Conservation (phyloP, 805 yeast species). For the Saccharomycopsis fodiens region DNA sequence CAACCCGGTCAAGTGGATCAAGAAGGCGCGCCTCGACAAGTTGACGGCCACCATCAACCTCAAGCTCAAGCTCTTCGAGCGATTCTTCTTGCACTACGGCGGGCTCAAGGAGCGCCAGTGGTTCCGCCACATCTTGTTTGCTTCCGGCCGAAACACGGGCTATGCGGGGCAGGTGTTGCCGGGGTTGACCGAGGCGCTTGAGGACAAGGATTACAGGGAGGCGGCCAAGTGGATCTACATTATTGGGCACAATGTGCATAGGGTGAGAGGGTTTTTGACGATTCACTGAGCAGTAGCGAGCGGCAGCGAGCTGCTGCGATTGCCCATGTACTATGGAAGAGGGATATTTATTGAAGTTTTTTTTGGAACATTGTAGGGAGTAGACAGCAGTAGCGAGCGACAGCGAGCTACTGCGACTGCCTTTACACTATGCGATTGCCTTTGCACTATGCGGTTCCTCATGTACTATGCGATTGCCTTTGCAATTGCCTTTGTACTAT, state of each 20-base stretch:
- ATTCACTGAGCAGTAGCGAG: not conserved
- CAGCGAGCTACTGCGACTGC: too few species aligned
- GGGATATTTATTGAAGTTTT: too few species aligned
- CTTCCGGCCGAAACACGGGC: conserved; percentile 50
- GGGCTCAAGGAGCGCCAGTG: conserved; percentile 44
- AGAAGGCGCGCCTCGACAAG: not conserved
- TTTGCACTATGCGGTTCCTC: too few species aligned
- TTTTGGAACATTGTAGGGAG: too few species aligned
- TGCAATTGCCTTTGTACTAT: too few species aligned
- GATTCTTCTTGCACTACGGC: conserved; percentile 35
- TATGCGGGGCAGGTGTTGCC: conserved; percentile 49
- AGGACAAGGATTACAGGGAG: conserved; percentile 34
- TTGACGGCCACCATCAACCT: conserved; percentile 25
- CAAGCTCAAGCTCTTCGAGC: conserved; percentile 35
- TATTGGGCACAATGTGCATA: conserved; percentile 6
- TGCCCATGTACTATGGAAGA: too few species aligned
- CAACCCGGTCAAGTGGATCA: conserved; percentile 4
- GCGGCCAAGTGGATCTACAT: conserved; percentile 28
- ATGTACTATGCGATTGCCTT: too few species aligned
- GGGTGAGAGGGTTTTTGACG: conserved; percentile 19
- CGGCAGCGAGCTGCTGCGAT: too few species aligned
- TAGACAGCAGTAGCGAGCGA: too few species aligned
- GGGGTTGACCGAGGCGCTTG: conserved; percentile 45
- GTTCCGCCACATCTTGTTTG: conserved; percentile 47
- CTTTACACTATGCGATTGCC: too few species aligned